Percentiles rank a stretch among this genome's conserved stretches.
phyloP scores from a whole-genome alignment of 345 rosid species.

The Eucalyptus curtisii region DNA sequence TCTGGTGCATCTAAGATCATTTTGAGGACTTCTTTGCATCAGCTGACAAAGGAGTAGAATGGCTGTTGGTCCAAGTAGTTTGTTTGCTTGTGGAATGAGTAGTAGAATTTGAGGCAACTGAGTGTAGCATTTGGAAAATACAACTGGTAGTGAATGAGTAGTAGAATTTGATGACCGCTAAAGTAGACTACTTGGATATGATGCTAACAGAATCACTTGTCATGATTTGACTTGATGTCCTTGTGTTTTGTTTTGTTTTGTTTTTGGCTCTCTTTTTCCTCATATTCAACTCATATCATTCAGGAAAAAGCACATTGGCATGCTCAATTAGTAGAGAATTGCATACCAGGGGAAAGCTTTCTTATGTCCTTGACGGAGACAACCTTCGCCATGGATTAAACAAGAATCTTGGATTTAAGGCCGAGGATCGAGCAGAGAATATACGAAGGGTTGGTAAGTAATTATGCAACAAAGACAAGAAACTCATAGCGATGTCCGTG shows the following conservation, averaged over 20 bases:
- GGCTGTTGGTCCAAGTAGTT: neutral
- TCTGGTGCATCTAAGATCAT: neutral
- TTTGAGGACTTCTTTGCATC: neutral
- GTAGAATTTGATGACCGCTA: neutral
- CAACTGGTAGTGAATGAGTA: neutral
- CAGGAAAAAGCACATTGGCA: conserved; percentile 94
- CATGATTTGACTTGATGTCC: neutral
- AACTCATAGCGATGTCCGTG: neutral
- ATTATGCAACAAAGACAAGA: neutral
- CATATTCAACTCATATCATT: neutral
- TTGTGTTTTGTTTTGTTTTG: neutral
- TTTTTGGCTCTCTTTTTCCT: neutral
- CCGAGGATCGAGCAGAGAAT: conserved; percentile 84
- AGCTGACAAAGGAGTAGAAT: neutral
- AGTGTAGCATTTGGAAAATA: neutral
- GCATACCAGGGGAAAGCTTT: conserved; percentile 48
- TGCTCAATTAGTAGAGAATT: conserved; percentile 68
- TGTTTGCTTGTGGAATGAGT: neutral
- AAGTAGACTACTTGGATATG: neutral
- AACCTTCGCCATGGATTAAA: conserved; percentile 87
- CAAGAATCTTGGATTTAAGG: conserved; percentile 73
- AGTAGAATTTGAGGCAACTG: neutral
- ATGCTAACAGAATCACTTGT: neutral
- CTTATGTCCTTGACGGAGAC: conserved; percentile 87
- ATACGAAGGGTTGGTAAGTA: conserved; percentile 87